Conservation (phyloP, 495 filamentous ascomycete species). For the Neurospora tetrasperma region DNA sequence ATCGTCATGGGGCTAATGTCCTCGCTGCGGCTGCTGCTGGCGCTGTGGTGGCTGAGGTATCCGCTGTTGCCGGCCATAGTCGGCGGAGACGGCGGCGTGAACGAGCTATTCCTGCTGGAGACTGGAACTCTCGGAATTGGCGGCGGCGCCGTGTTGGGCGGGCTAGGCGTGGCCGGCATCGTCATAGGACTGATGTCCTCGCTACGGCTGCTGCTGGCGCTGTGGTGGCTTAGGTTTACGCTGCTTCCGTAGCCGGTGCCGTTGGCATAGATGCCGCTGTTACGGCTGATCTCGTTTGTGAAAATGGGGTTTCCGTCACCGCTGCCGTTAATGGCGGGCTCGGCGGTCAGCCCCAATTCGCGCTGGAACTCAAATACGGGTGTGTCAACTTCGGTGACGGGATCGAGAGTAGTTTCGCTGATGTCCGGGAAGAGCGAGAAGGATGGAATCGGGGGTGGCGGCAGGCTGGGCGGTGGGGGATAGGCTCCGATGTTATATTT, state of each 20-base stretch:
- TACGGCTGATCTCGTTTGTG: neutral
- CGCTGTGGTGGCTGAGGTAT: neutral
- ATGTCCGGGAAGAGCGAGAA: constrained; percentile 20
- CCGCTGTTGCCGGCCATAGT: neutral
- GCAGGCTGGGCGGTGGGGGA: neutral
- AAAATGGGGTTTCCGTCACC: neutral
- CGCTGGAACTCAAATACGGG: constrained; percentile 9
- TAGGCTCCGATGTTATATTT: constrained; percentile 2
- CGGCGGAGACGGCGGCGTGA: neutral
- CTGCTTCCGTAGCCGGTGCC: neutral
- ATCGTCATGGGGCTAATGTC: neutral
- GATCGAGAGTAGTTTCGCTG: constrained; percentile 14
- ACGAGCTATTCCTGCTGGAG: neutral
- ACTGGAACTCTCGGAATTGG: neutral
- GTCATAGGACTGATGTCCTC: neutral
- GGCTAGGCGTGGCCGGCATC: neutral
- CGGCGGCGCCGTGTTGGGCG: neutral
- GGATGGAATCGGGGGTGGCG: constrained; percentile 15
- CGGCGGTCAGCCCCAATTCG: constrained; percentile 11
- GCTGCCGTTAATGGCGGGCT: constrained; percentile 4
- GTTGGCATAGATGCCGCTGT: neutral
- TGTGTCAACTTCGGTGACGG: constrained; percentile 18
- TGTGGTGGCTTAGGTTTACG: neutral
- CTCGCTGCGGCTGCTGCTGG: neutral
- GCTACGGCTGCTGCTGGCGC: neutral